Evolutionary conservation across 306 rosid species (phyloP), one percentile per base, ranked within the genome.

Genomic region (Prunus fruticosa): DNA sequence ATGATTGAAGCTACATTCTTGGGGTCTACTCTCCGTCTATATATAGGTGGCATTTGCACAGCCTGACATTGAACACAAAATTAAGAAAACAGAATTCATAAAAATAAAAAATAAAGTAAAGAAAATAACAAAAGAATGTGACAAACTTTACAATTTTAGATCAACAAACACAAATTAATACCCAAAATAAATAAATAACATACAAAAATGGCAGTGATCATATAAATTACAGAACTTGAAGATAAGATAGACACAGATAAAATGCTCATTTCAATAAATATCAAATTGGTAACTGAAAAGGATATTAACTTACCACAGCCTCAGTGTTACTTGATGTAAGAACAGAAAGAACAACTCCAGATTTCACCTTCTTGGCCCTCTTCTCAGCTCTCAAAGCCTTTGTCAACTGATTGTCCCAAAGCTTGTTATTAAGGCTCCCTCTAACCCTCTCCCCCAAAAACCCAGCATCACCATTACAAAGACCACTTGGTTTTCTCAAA

Each of bases 1-100:
- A 94, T 85, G 85, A 94, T 89, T 20, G 95, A 89, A 82, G 91
- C 90, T 68, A 94, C 97, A 79, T 81, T 90, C 78, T 88, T 91
- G 0, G 95, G 97, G 64, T 91, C 90, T 10, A 82, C 96, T 53
- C 78, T 89, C 66, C 74, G 83, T 78, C 91, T 86, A 25, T 72
- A 56, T 76, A 89, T 79, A 9, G 82, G 25, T 49, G 93, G 93
- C 64, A 86, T 80, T 82, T 88, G 91, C 79, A 92, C 53, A 52
- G 83, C 62, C 98, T 93, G 91, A 78, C 75, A 82, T 62, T 28
- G 69, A 81, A 82, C 52, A 70, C 53, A 64, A 67, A 65, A 70
- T 64, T 50, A 60, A 71, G 73, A 72, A 56, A 30, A 49, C n/a
- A 73, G 5, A 65, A 62, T 60, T 72, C 50, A 79, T 34, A 41